These are phyloP conservation scores for Huntiella omanensis DNA, from an alignment of 2,329 filamentous ascomycete genomes.

Conservation along the genomic window DNA sequence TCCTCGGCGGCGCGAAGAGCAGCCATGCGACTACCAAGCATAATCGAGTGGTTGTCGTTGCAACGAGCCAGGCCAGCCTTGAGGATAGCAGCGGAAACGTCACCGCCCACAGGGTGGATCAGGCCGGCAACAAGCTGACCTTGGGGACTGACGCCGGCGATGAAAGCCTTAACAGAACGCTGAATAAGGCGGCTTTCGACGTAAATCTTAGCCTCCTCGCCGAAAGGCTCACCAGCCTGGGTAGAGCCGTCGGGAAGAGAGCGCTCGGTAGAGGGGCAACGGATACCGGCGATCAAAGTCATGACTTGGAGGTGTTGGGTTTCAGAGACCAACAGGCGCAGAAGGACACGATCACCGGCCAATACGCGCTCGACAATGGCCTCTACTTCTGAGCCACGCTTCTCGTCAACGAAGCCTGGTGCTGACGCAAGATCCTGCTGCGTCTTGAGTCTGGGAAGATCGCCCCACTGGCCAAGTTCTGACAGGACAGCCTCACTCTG, in stretches of 20 bases:
- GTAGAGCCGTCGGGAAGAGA: slow-evolving; percentile 60
- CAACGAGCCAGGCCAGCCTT: slow-evolving; percentile 79
- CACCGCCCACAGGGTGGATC: slow-evolving; percentile 64
- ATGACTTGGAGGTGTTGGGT: slow-evolving; percentile 79
- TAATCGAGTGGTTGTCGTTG: slow-evolving; percentile 86
- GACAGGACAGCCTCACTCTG: slow-evolving; percentile 64
- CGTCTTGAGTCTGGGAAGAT: slow-evolving; percentile 50
- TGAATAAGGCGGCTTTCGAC: slow-evolving; percentile 76
- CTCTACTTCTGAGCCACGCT: slow-evolving; percentile 72
- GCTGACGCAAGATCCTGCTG: slow-evolving; percentile 56
- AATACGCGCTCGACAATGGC: slow-evolving; percentile 81
- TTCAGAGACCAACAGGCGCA: slow-evolving; percentile 62
- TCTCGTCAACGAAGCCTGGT: slow-evolving; percentile 61
- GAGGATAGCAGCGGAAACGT: slow-evolving; percentile 80
- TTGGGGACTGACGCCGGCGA: slow-evolving; percentile 77
- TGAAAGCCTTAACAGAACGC: slow-evolving; percentile 61
- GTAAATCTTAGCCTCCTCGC: slow-evolving; percentile 73
- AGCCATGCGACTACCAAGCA: slow-evolving; percentile 80
- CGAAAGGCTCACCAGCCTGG: slow-evolving; percentile 72
- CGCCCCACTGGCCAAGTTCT: slow-evolving; percentile 63
- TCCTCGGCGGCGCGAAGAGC: slow-evolving; percentile 72
- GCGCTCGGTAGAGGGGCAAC: slow-evolving; percentile 76
- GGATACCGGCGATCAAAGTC: slow-evolving; percentile 73
- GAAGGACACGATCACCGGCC: slow-evolving; percentile 74
- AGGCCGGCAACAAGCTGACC: slow-evolving; percentile 78